phyloP scores from a whole-genome alignment of 371 early-diverging fungal species.

The Capillidium heterosporum region DNA sequence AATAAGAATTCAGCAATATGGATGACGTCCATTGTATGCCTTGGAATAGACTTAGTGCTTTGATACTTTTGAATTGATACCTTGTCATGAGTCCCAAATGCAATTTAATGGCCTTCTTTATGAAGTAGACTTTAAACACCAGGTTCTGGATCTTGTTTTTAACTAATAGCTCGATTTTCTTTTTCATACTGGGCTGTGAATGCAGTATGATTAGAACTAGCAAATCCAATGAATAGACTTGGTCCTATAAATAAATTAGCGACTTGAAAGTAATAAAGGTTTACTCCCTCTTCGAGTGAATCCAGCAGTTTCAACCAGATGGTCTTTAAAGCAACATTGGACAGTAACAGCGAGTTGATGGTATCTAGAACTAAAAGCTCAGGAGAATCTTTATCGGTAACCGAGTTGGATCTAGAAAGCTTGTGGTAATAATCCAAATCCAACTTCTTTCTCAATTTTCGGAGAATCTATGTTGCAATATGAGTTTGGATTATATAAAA shows the following conservation, averaged over 20 bases:
- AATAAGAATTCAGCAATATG: constrained; percentile 40
- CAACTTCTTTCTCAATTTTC: background rate
- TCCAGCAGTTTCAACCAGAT: background rate
- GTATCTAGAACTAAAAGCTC: background rate
- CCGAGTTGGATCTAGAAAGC: background rate
- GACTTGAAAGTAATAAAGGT: too few relatives aligned
- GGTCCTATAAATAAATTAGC: constrained; percentile 18
- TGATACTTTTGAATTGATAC: background rate
- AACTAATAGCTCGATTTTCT: constrained; percentile 36
- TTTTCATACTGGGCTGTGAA: constrained; percentile 38
- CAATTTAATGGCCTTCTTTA: constrained; percentile 26
- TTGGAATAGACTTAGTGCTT: constrained; percentile 26
- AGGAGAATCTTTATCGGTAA: background rate
- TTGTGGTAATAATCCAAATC: background rate
- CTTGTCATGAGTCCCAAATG: background rate
- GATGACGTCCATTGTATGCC: constrained; percentile 35
- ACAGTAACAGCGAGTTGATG: background rate
- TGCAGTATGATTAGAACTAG: constrained; percentile 43
- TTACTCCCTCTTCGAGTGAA: background rate
- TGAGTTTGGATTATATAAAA: too few relatives aligned
- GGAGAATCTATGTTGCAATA: too few relatives aligned
- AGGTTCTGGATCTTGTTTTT: constrained; percentile 33
- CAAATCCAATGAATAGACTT: constrained; percentile 28
- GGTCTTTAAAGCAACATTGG: background rate
- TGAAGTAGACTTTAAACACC: constrained; percentile 20